Evolutionary conservation across 768 basidiomycete species (phyloP).

Genomic region (Panellus pusillus): DNA sequence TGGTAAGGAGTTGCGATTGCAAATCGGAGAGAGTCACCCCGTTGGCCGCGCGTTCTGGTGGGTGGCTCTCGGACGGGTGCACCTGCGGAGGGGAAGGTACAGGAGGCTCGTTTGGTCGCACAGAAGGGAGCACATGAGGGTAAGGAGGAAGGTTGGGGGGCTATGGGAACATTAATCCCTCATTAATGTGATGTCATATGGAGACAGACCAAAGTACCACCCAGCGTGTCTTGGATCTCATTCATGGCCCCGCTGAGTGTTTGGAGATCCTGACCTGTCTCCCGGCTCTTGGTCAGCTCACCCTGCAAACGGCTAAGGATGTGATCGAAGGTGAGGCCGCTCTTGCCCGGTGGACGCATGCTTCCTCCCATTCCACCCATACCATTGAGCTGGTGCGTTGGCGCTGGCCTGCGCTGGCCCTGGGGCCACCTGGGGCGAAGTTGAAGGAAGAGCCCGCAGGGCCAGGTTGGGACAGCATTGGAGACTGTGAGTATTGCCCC

Average conservation of each 20-base stretch:
- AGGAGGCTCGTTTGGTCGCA: constrained; percentile 37
- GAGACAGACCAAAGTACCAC: constrained; percentile 70
- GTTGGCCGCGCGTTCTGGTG: constrained; percentile 21
- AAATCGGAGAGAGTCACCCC: constrained; percentile 53
- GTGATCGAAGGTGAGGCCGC: constrained; percentile 89
- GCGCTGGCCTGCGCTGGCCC: constrained; percentile 54
- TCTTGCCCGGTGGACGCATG: constrained; percentile 74
- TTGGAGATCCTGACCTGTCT: constrained; percentile 86
- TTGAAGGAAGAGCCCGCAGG: constrained; percentile 25
- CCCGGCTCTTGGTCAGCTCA: constrained; percentile 94
- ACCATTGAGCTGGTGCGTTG: constrained; percentile 61
- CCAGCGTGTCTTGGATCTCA: constrained; percentile 91
- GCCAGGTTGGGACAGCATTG: constrained; percentile 23
- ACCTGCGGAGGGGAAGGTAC: constrained; percentile 23
- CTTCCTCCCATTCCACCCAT: constrained; percentile 79
- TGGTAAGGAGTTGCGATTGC: constrained; percentile 81
- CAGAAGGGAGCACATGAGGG: constrained; percentile 65
- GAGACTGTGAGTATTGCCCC: constrained; percentile 31
- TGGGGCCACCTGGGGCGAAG: constrained; percentile 23
- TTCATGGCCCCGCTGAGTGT: constrained; percentile 75
- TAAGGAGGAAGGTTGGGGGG: constrained; percentile 62
- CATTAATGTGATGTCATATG: background rate
- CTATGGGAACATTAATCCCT: constrained; percentile 34
- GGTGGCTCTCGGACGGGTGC: constrained; percentile 26
- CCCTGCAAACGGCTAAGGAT: constrained; percentile 86